Evolutionary conservation across 768 basidiomycete species (phyloP), one percentile per base, ranked within the genome.

Genomic region (Phallus indusiatus): DNA sequence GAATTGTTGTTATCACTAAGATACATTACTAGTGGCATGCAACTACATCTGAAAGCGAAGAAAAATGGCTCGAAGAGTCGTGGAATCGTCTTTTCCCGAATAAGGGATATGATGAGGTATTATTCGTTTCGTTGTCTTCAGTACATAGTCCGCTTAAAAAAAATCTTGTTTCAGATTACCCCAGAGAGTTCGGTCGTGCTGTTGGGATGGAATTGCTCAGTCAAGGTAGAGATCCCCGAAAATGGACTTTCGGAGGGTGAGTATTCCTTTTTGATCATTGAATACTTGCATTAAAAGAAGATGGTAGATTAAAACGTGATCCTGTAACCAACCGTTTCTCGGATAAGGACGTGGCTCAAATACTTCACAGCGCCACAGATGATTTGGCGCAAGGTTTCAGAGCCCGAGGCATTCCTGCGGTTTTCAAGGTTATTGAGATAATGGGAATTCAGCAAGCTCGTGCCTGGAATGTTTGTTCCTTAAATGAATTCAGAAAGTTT

Each of bases 401-500:
- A 57, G 90, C 90, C 20, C 81, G 86, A 18, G 82, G 85, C 5
- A 90, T 86, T 1, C 90, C 90, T 51, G 77, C 70, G n/a, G 70
- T 79, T 51, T 87, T 92, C 84, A 82, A 79, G 47, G 66, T 90
- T 22, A 80, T 90, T 61, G 91, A 94, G 67, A 76, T 91, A 46
- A 86, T 93, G 87, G 88, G 88, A 47, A 91, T 93, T 50, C 82
- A 87, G 64, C 77, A 85, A 59, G 86, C 81, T 66, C 79, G 90
- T 33, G 63, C 67, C 20, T 94, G 90, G 90, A 90, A 89, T 51
- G 83, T 85, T 18, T 92, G 90, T 67, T 84, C 86, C 1, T 68
- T 93, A 62, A 93, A 93, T 62, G 90, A 92, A 61, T 93, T 93
- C 72, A 76, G 90, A 58, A 83, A 78, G 79, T 92, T 82, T 74